Evolutionary conservation across 345 rosid genomes (phyloP), one percentile per base, ranked within the genome.

Genomic region (Gossypium rotundifolium): DNA sequence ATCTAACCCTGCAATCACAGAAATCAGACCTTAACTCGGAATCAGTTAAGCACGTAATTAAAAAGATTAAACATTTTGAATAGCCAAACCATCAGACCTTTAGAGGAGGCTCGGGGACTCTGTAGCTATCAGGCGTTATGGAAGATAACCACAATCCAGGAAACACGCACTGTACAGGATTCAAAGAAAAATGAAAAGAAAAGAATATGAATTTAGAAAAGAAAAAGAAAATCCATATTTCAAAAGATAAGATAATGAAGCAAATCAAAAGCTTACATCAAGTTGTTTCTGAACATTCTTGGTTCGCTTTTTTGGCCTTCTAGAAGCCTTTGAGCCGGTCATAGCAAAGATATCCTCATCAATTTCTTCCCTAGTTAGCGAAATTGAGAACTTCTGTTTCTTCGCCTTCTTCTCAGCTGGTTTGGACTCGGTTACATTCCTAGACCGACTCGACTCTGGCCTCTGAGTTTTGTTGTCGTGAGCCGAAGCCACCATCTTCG

Each of bases 141-240:
- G 87, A 86, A 61, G 79, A 77, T 84, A 93, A 80, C 93, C 94
- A 89, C 80, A 86, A 67, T 9, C 98, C 98, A 2, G 98, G 98
- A 64, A 86, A 93, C 27, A 78, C 22, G 77, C 54, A 79, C 96
- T 91, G 85, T 52, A 22, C 40, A 33, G 40, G 40, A 33, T 5
- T 33, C 7, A 46, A 40, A 68, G 11, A n/a, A 73, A 48, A 11
- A 17, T n/a, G n/a, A 6, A 46, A 7, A 61, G 45, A 61, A 73
- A 33, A 33, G 40, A 33, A 33, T 33, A 33, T 1, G 40, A 33
- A 33, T 33, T 45, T 48, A 65, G 71, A 23, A 12, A 23, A 23
- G 13, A 46, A 48, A 33, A 5, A 33, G 40, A 54, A 54, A 2
- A 29, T 2, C 6, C 2, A 54, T 65, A 54, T 53, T 65, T 11